A percentile compares a stretch with the other conserved stretches of the same genome.
Evolutionary conservation across 2,329 filamentous ascomycete species (phyloP).

Genomic region (Pseudogymnoascus sp.): DNA sequence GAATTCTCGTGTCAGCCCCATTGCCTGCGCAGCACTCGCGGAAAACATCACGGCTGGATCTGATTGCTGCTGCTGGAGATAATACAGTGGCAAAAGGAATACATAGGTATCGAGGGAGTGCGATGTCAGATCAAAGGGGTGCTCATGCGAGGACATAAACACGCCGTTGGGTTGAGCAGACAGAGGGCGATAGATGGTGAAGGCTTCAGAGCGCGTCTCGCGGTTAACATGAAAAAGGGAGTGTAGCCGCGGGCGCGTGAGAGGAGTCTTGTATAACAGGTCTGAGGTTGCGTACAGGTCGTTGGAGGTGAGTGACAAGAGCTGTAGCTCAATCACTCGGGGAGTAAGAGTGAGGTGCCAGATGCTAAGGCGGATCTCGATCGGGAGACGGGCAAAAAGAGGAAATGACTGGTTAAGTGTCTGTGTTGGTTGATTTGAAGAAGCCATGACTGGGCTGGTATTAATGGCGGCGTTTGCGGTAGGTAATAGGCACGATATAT

Average conservation of each 20-base stretch:
- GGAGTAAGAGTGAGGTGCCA: slow-evolving; percentile 16
- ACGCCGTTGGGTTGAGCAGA: neutral
- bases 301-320: neutral
- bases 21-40: neutral
- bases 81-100: neutral
- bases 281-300: neutral
- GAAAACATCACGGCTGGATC: slow-evolving; percentile 3
- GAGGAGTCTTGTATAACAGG: neutral
- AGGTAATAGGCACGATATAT: neutral
- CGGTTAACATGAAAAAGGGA: slow-evolving; percentile 1
- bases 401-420: slow-evolving; percentile 10
- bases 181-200: neutral
- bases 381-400: slow-evolving; percentile 15
- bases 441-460: neutral
- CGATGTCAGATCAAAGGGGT: neutral
- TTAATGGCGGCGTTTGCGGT: neutral
- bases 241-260: neutral
- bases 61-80: neutral
- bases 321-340: slow-evolving; percentile 12
- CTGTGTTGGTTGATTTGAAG: neutral
- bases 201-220: slow-evolving; percentile 1
- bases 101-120: neutral
- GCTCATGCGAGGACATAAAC: neutral
- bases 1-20: neutral
- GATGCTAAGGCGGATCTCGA: slow-evolving; percentile 16